These are phyloP conservation scores for Calonectria leucothoes DNA, from an alignment of 2,329 filamentous ascomycete genomes.

Conservation along the genomic window DNA sequence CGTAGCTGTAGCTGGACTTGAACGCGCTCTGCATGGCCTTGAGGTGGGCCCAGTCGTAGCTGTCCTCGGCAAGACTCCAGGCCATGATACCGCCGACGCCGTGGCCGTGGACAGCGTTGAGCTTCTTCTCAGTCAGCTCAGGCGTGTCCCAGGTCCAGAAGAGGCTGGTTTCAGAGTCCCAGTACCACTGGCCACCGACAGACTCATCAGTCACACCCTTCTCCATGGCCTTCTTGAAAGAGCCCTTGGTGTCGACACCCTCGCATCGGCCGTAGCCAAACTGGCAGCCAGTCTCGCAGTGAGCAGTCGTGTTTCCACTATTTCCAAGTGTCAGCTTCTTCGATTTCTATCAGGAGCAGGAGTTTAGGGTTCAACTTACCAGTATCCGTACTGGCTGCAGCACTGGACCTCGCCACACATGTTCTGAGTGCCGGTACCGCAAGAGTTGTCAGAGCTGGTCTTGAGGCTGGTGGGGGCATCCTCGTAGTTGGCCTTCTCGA, in stretches of 20 bases:
- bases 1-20: background rate
- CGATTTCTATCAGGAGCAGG: too few relatives aligned
- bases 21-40: slow-evolving; percentile 50
- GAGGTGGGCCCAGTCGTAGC: slow-evolving; percentile 55
- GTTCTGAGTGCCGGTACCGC: slow-evolving; percentile 30
- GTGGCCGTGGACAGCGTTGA: slow-evolving; percentile 55
- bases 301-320: slow-evolving; percentile 31
- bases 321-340: background rate
- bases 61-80: slow-evolving; percentile 65
- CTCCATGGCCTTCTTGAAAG: slow-evolving; percentile 55
- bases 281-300: slow-evolving; percentile 38
- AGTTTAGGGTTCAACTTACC: slow-evolving; percentile 26
- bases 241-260: slow-evolving; percentile 27
- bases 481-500: slow-evolving; percentile 48
- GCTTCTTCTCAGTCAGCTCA: slow-evolving; percentile 59
- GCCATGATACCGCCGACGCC: slow-evolving; percentile 63
- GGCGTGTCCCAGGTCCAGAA: slow-evolving; percentile 70
- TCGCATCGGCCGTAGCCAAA: slow-evolving; percentile 32
- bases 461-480: slow-evolving; percentile 30
- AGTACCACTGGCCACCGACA: slow-evolving; percentile 67
- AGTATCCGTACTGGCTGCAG: slow-evolving; percentile 36
- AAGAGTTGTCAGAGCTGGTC: slow-evolving; percentile 27
- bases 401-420: slow-evolving; percentile 30
- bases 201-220: slow-evolving; percentile 56
- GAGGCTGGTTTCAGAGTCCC: slow-evolving; percentile 55